Percentiles rank a stretch among this genome's conserved stretches.
These are phyloP conservation scores for Prunus davidiana DNA, from an alignment of 306 rosid species.

Conservation along the genomic window DNA sequence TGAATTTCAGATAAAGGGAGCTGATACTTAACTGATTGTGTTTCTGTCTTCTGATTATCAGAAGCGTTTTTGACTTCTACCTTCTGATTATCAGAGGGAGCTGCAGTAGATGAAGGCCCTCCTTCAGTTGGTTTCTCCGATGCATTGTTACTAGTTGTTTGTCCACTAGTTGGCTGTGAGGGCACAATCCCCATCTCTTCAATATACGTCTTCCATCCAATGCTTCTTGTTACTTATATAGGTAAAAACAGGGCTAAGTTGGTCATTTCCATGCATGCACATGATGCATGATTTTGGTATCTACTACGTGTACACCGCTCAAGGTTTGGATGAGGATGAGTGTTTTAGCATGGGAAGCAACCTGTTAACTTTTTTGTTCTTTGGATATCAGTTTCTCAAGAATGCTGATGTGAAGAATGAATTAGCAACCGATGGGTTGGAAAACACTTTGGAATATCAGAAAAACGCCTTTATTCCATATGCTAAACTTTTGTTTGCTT, in stretches of 20 bases:
- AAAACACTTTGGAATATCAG: background rate
- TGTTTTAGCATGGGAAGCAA: background rate
- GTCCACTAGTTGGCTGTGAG: background rate
- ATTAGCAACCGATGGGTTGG: background rate
- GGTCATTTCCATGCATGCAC: background rate
- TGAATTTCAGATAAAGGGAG: too few species aligned
- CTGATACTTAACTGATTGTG: too few species aligned
- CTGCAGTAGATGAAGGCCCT: background rate
- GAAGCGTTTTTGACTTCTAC: too few species aligned
- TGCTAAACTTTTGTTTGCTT: background rate
- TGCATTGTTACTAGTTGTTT: background rate
- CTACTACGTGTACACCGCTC: background rate
- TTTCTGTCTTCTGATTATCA: background rate
- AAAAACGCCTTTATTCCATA: background rate
- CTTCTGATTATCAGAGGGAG: background rate
- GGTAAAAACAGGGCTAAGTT: background rate
- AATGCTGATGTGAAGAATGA: background rate
- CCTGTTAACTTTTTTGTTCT: background rate
- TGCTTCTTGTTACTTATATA: background rate
- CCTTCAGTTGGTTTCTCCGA: background rate
- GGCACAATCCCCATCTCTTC: constrained; percentile 27
- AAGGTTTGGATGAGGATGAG: background rate
- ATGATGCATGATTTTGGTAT: too few species aligned
- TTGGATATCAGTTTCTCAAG: background rate
- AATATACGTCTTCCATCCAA: background rate